Evolutionary conservation across 345 rosid species (phyloP).

Genomic region (Rhizophora apiculata): DNA sequence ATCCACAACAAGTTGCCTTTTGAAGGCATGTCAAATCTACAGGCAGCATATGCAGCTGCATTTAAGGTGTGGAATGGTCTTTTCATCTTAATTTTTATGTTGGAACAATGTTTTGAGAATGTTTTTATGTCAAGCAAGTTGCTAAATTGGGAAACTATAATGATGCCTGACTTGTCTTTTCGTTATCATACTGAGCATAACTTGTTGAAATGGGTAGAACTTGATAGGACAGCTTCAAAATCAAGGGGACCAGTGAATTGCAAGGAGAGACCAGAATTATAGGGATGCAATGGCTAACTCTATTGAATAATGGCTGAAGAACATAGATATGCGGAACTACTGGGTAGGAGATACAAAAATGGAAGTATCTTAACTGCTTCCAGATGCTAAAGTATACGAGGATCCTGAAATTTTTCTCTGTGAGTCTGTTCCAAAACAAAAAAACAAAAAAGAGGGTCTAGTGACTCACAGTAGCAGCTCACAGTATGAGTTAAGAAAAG

Average conservation of each 20-base stretch:
- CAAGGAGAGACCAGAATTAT: too few relatives aligned
- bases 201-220: not conserved
- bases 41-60: conserved; percentile 99
- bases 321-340: too few relatives aligned
- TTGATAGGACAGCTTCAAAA: not conserved
- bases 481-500: too few relatives aligned
- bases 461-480: too few relatives aligned
- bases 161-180: not conserved
- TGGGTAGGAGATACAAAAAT: not conserved
- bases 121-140: not conserved
- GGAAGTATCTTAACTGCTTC: not conserved
- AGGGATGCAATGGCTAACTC: too few relatives aligned
- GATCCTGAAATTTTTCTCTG: not conserved
- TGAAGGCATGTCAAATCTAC: conserved; percentile 99
- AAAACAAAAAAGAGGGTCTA: too few relatives aligned
- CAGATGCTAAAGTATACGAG: not conserved
- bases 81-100: not conserved
- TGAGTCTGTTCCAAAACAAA: not conserved
- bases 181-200: not conserved
- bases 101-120: not conserved
- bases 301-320: too few relatives aligned
- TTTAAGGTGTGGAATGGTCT: conserved; percentile 59
- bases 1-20: conserved; percentile 92
- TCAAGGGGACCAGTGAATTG: too few relatives aligned
- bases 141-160: not conserved